Percentiles rank a stretch among this genome's conserved stretches.
Evolutionary conservation across 331 rosid genomes (phyloP).

Genomic region (Phaseolus coccineus): DNA sequence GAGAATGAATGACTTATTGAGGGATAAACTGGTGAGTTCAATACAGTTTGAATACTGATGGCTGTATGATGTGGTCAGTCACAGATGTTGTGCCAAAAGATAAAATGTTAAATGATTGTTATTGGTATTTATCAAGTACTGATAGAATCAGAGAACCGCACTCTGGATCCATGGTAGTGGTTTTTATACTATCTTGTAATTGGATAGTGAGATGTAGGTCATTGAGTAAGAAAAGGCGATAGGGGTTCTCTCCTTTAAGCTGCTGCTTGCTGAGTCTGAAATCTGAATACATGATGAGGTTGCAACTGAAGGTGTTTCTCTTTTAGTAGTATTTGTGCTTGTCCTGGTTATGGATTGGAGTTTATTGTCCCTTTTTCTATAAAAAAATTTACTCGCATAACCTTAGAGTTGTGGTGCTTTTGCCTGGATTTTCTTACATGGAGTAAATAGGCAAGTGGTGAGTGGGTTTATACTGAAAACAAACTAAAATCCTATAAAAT

Average conservation of each 20-base stretch:
- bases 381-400: not conserved
- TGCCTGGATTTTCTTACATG: not conserved
- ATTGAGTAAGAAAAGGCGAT: not conserved
- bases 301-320: slow-evolving; percentile 1
- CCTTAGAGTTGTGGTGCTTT: not conserved
- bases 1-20: not conserved
- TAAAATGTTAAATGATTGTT: not conserved
- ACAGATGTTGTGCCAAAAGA: not conserved
- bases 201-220: slow-evolving; percentile 16
- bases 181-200: not conserved
- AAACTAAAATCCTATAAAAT: not conserved
- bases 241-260: not conserved
- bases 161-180: not conserved
- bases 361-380: not conserved
- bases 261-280: slow-evolving; percentile 15
- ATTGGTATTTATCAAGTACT: not conserved
- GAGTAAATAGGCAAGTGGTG: not conserved
- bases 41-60: slow-evolving; percentile 1
- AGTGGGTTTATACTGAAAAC: not conserved
- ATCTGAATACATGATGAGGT: not conserved
- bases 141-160: slow-evolving; percentile 3
- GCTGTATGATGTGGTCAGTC: not conserved
- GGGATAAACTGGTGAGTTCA: slow-evolving; percentile 6
- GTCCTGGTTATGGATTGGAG: not conserved
- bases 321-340: not conserved